Evolutionary conservation across 2,329 filamentous ascomycete genomes (phyloP).

Genomic region (Elsinoe australis): DNA sequence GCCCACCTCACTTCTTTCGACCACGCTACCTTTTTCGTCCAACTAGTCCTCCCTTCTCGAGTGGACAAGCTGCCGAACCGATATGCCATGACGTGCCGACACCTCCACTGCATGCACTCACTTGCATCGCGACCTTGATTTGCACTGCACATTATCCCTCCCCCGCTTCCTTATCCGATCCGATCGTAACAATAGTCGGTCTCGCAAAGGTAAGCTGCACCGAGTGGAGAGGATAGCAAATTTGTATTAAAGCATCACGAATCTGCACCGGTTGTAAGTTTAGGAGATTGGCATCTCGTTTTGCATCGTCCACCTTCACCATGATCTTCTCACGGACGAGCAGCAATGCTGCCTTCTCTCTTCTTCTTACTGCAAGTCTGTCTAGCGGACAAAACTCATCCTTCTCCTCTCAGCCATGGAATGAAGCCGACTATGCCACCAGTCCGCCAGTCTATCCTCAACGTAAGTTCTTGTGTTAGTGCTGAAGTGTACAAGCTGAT

Average conservation of each 20-base stretch:
- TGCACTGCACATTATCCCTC: background rate
- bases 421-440: conserved; percentile 23
- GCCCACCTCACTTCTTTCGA: no score
- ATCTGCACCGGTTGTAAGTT: no score
- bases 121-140: background rate
- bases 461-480: conserved; percentile 20
- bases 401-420: conserved; percentile 21
- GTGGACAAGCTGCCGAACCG: background rate
- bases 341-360: no score
- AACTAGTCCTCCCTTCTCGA: background rate
- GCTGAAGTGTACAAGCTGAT: conserved; percentile 4
- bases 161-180: conserved; percentile 6
- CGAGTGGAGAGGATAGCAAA: background rate
- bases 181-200: background rate
- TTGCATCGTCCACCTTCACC: no score
- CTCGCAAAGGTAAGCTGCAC: background rate
- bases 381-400: conserved; percentile 21
- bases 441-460: conserved; percentile 25
- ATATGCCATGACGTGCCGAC: conserved; percentile 5
- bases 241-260: background rate
- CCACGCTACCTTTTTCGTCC: no score
- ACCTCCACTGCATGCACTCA: background rate
- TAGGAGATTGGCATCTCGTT: no score
- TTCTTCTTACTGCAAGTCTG: no score
- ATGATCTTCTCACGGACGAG: no score